Base-by-base conservation (phyloP, 805 yeast species). In the Cephaloascus fragrans region DNA sequence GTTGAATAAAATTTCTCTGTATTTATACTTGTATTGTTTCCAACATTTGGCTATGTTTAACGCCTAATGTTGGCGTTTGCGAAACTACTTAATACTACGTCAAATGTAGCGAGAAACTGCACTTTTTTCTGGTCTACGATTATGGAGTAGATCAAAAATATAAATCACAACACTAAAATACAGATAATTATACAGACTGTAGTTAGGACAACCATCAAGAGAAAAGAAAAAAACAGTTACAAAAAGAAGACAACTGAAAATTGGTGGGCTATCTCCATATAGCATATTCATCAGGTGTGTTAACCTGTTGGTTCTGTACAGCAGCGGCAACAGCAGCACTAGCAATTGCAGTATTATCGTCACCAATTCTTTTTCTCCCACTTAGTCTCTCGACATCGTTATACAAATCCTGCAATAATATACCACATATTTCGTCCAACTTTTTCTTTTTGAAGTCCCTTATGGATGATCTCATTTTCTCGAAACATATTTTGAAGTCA, bases 401-500 rank as follows among this genome's bases (percentile, higher is more conserved):
- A 23, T 31, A 31, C 39, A 44, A 32, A 34, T 42, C 39, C 44
- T 47, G 36, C 17, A 52, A 37, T 28, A 57, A 45, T 8, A 43
- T 40, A 40, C 50, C 54, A 36, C 62, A 53, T 34, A 58, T 35
- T 34, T 62, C 63, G 12, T 49, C 43, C 39, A 60, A 55, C 1
- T 58, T 45, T 44, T 66, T 69, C 38, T 61, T 61, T 41, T 64
- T 67, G 47, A 54, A 57, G 40, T 75, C 81, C 39, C 74, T 67
- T 10, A 79, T 59, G 4, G 69, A 59, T 5, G 67, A 47, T 47
- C 73, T 71, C 74, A 81, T 67, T 43, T 70, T 72, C 40, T 77
- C 84, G 50, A 77, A 83, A 34, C 78, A 77, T 14, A 69, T 64
- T 43, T 69, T 68, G 44, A 83, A 68, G 56, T 84, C 93, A 2